A percentile compares a stretch with the other conserved stretches of the same genome.
Conservation (phyloP, 441 rosid species). For the Erysimum pusillum region DNA sequence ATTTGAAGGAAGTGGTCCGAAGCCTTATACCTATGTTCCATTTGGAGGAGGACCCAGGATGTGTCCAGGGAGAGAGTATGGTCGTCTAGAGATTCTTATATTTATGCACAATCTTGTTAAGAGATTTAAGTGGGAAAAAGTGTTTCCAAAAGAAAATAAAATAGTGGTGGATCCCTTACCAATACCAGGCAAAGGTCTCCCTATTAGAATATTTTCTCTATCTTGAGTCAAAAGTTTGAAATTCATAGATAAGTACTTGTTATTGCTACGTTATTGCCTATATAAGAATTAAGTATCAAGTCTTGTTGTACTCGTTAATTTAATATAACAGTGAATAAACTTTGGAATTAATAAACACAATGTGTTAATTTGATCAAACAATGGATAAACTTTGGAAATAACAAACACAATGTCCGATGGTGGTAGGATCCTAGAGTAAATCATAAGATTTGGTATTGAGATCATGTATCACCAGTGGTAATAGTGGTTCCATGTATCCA, state of each 20-base stretch:
- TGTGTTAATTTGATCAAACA: too few species aligned
- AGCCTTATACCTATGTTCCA: conserved; percentile 55
- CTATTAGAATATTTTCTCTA: conserved; percentile 32
- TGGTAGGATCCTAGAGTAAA: too few species aligned
- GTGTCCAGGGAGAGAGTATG: conserved; percentile 64
- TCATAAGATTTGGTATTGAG: neutral
- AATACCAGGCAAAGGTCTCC: conserved; percentile 43
- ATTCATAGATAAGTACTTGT: neutral
- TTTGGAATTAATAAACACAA: too few species aligned
- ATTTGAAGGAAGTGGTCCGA: conserved; percentile 52
- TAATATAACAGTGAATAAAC: too few species aligned
- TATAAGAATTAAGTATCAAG: neutral
- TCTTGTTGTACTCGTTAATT: too few species aligned
- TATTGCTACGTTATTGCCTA: neutral
- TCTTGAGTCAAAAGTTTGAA: neutral
- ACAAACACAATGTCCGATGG: too few species aligned
- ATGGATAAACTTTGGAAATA: too few species aligned
- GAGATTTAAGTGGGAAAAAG: conserved; percentile 48
- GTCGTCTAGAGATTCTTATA: conserved; percentile 50
- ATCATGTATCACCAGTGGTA: neutral
- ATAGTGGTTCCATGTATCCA: neutral
- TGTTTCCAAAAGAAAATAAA: conserved; percentile 48
- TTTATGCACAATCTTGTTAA: conserved; percentile 56
- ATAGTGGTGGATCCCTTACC: conserved; percentile 46
- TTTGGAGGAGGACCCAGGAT: conserved; percentile 62